Evolutionary conservation across 2,329 filamentous ascomycete species (phyloP).

Genomic region (Coniochaeta sp.): DNA sequence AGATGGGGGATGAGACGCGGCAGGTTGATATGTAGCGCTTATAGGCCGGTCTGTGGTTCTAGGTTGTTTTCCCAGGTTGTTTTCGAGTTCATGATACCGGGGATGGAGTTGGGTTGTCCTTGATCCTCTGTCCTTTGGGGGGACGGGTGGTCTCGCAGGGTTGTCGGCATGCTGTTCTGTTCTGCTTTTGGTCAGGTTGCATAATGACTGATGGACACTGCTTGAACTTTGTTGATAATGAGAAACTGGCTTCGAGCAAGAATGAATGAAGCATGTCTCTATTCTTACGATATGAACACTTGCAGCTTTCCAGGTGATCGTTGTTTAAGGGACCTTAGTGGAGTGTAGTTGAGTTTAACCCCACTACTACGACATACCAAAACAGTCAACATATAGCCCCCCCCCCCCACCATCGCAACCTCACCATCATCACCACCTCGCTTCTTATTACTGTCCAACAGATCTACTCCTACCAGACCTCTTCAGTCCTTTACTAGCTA

Average conservation of each 20-base stretch:
- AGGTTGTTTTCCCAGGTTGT: background rate
- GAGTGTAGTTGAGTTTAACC: background rate
- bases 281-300: background rate
- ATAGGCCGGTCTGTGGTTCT: background rate
- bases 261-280: background rate
- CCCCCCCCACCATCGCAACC: background rate
- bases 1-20: slow-evolving; percentile 43
- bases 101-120: background rate
- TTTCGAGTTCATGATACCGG: background rate
- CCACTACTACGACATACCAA: background rate
- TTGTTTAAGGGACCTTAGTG: too few species aligned
- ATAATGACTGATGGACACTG: background rate
- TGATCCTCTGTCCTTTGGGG: too few species aligned
- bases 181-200: background rate
- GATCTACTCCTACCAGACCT: background rate
- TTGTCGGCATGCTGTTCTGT: background rate
- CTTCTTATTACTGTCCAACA: background rate
- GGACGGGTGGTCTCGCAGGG: background rate
- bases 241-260: background rate
- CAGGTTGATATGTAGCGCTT: slow-evolving; percentile 30
- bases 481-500: background rate
- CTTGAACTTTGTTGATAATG: background rate
- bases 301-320: too few species aligned
- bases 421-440: background rate
- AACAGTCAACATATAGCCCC: background rate